phyloP scores from a whole-genome alignment of 2,329 filamentous ascomycete genomes.

The Akanthomyces dipterigenus region DNA sequence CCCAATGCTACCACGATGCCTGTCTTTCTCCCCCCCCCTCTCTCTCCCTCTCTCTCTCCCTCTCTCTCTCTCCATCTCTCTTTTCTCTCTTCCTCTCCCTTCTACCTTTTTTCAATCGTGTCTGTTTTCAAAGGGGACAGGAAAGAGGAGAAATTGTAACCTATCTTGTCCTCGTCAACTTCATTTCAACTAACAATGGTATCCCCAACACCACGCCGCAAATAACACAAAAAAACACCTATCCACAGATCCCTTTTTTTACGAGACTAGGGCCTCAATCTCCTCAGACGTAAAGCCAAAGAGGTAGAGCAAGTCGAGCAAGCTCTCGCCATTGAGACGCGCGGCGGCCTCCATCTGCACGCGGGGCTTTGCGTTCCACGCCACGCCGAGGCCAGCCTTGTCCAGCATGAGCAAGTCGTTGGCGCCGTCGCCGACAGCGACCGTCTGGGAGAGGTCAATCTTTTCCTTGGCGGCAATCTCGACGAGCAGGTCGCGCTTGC shows the following conservation, averaged over 20 bases:
- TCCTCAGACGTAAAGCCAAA: constrained; percentile 67
- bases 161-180: not conserved
- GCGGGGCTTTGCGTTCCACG: constrained; percentile 77
- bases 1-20: not conserved
- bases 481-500: constrained; percentile 64
- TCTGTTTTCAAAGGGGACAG: not conserved
- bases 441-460: constrained; percentile 57
- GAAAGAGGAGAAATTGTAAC: not conserved
- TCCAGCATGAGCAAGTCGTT: constrained; percentile 79
- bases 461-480: constrained; percentile 64
- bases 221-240: constrained; percentile 10
- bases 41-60: too few relatives aligned
- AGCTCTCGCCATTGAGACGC: constrained; percentile 61
- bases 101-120: too few relatives aligned
- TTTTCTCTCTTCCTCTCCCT: not conserved
- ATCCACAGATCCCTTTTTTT: constrained; percentile 18
- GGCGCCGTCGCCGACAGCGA: constrained; percentile 75
- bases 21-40: not conserved
- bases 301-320: constrained; percentile 67
- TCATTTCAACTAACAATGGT: not conserved
- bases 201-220: constrained; percentile 3
- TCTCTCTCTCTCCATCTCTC: too few relatives aligned
- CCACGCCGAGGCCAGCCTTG: constrained; percentile 68
- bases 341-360: constrained; percentile 73
- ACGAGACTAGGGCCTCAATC: constrained; percentile 39